Conservation (phyloP, 768 basidiomycete genomes). For the Favolaschia claudopus region DNA sequence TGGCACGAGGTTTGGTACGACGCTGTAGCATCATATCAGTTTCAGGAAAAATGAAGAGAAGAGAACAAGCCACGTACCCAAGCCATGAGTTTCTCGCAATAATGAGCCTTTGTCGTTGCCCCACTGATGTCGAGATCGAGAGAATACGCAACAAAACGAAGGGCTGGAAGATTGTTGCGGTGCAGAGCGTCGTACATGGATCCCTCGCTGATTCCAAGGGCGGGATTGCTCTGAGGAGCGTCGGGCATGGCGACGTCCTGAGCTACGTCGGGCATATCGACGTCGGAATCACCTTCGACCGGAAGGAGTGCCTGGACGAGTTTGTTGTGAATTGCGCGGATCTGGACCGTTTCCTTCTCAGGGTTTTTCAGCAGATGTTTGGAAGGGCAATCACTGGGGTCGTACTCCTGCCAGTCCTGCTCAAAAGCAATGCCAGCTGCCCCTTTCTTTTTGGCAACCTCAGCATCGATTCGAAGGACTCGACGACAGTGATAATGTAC, state of each 20-base stretch:
- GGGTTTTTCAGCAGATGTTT: constrained; percentile 7
- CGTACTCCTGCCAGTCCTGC: constrained; percentile 19
- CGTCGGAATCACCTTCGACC: constrained; percentile 2
- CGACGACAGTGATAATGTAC: constrained; percentile 25
- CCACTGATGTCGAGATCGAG: constrained; percentile 8
- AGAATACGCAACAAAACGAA: constrained; percentile 16
- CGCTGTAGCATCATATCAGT: constrained; percentile 12
- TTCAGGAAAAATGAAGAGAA: neutral
- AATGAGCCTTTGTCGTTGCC: constrained; percentile 10
- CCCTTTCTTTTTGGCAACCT: constrained; percentile 19
- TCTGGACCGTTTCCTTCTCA: neutral
- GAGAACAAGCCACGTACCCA: constrained; percentile 20
- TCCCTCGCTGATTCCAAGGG: constrained; percentile 8
- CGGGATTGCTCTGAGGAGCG: constrained; percentile 7
- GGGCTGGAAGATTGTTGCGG: constrained; percentile 5
- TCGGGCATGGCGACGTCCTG: constrained; percentile 19
- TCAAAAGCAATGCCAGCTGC: constrained; percentile 11
- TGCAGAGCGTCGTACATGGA: constrained; percentile 2
- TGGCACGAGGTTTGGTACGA: constrained; percentile 17
- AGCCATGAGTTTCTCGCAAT: constrained; percentile 16
- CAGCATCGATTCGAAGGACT: constrained; percentile 27
- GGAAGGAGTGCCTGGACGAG: constrained; percentile 13
- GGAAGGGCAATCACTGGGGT: constrained; percentile 13
- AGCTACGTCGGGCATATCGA: too few relatives aligned
- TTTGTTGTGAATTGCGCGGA: constrained; percentile 14